A percentile compares a stretch with the other conserved stretches of the same genome.
phyloP scores from a whole-genome alignment of 202 grass and related monocot species.

The Zoysia matrella region DNA sequence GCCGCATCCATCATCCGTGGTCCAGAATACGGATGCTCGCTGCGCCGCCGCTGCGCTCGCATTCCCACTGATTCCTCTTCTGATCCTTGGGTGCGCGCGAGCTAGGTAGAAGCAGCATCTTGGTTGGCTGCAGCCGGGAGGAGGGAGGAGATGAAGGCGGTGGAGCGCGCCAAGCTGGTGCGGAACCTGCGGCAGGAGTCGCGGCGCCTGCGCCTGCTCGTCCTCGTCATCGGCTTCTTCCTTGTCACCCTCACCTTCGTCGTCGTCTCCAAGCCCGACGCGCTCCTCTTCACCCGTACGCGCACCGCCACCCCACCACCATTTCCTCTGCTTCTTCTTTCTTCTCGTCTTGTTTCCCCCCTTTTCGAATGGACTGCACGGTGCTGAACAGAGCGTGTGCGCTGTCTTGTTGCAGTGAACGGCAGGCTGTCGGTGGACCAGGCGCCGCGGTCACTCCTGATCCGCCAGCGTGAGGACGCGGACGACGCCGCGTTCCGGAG shows the following conservation, averaged over 20 bases:
- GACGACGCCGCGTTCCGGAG: constrained; percentile 13
- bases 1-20: too few relatives aligned
- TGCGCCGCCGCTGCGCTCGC: background rate
- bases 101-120: background rate
- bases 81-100: background rate
- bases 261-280: constrained; percentile 76
- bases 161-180: constrained; percentile 73
- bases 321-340: background rate
- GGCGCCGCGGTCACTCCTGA: constrained; percentile 52
- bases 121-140: background rate
- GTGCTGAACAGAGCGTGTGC: background rate
- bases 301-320: background rate
- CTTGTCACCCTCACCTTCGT: constrained; percentile 92
- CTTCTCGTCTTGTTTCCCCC: too few relatives aligned
- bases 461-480: constrained; percentile 42
- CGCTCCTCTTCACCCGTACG: constrained; percentile 63
- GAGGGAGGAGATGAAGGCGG: constrained; percentile 60
- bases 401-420: constrained; percentile 41
- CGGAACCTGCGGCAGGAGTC: constrained; percentile 79
- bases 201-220: constrained; percentile 67
- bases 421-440: constrained; percentile 59
- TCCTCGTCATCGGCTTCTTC: constrained; percentile 84
- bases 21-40: too few relatives aligned
- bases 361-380: too few relatives aligned
- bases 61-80: constrained; percentile 9